phyloP scores from a whole-genome alignment of 352 stramenopile species.

The Sclerospora graminicola region DNA sequence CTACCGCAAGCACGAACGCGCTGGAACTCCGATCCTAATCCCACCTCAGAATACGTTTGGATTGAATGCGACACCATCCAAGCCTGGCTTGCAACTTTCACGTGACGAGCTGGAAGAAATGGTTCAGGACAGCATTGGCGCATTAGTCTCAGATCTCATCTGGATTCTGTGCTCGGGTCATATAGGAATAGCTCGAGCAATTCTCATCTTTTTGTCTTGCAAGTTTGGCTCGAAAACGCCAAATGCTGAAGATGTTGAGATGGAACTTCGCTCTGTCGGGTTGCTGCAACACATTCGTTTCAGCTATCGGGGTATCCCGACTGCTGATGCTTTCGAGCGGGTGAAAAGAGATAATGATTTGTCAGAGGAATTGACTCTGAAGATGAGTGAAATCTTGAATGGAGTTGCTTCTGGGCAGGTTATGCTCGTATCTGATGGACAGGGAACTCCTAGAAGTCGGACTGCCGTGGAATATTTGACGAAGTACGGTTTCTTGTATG shows the following conservation, averaged over 20 bases:
- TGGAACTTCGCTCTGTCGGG: constrained; percentile 11
- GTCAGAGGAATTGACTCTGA: constrained; percentile 5
- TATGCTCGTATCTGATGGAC: constrained; percentile 2
- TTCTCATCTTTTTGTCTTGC: constrained; percentile 11
- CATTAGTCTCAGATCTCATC: constrained; percentile 17
- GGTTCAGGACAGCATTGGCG: constrained; percentile 10
- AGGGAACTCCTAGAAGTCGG: constrained; percentile 15
- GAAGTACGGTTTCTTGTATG: constrained; percentile 14
- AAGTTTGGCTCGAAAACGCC: constrained; percentile 14
- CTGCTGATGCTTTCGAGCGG: constrained; percentile 12
- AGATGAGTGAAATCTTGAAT: constrained; percentile 12
- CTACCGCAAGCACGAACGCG: constrained; percentile 8
- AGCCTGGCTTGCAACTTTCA: constrained; percentile 13
- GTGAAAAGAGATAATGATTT: constrained; percentile 4
- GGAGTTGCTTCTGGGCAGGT: constrained; percentile 20
- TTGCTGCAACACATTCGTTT: constrained; percentile 15
- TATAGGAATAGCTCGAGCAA: constrained; percentile 27
- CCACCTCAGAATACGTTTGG: constrained; percentile 14
- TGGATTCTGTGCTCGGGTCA: constrained; percentile 23
- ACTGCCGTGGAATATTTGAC: constrained; percentile 26
- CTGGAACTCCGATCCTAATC: constrained; percentile 6
- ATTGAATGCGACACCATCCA: constrained; percentile 13
- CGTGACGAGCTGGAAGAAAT: constrained; percentile 14
- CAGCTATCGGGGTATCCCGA: constrained; percentile 7
- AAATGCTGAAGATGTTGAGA: constrained; percentile 2